Percentiles rank a stretch among this genome's conserved stretches.
Evolutionary conservation across 148 eudicot species (phyloP).

Genomic region (Pouteria glomerata): DNA sequence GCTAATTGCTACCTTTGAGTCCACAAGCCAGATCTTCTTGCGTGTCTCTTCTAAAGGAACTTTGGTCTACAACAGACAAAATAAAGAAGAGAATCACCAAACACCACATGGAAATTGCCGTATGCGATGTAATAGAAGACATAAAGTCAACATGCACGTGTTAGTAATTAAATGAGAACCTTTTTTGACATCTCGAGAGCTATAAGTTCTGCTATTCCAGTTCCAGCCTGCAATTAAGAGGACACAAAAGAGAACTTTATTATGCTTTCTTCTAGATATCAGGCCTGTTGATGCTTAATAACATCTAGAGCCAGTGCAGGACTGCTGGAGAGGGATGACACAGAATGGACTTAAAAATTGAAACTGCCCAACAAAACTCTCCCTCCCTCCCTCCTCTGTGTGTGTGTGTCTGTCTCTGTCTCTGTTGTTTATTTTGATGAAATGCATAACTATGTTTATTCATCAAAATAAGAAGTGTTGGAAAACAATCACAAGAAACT

Average conservation of each 20-base stretch:
- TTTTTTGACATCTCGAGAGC: slow-evolving; percentile 89
- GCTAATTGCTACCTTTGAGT: slow-evolving; percentile 62
- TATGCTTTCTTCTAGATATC: too few relatives aligned
- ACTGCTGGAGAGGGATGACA: slow-evolving; percentile 4
- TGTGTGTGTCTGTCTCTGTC: too few relatives aligned
- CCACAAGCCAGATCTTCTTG: slow-evolving; percentile 93
- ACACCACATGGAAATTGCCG: background rate
- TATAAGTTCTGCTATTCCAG: slow-evolving; percentile 95
- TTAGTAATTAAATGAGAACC: slow-evolving; percentile 36
- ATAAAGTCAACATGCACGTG: background rate
- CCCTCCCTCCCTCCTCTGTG: too few relatives aligned
- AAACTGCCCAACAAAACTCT: background rate
- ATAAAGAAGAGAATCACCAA: slow-evolving; percentile 11
- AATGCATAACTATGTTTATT: background rate
- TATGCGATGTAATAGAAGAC: background rate
- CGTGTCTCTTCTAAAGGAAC: slow-evolving; percentile 73
- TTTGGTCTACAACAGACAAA: slow-evolving; percentile 38
- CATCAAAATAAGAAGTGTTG: background rate
- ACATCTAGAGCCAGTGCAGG: background rate
- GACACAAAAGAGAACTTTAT: background rate
- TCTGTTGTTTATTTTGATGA: background rate
- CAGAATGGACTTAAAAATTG: background rate
- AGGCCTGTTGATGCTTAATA: background rate
- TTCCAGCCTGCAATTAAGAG: slow-evolving; percentile 66
- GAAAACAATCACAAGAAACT: background rate